These are phyloP conservation scores for Ceratopteris richardii DNA, from an alignment of 75 land plant genomes.

Conservation along the genomic window DNA sequence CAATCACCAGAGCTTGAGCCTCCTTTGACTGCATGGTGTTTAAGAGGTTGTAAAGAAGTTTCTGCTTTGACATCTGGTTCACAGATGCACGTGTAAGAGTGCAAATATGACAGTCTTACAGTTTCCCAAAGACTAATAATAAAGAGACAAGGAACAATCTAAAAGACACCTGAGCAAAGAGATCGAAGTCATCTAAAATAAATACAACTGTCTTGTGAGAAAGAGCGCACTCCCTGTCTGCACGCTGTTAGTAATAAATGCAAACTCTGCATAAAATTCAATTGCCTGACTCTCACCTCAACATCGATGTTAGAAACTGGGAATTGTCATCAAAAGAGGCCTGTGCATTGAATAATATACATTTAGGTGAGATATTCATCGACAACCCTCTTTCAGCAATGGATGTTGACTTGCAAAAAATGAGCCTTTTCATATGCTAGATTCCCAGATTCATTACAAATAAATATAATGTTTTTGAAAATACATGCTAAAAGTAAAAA, in stretches of 20 bases:
- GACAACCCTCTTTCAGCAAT: too few relatives aligned
- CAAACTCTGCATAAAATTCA: too few relatives aligned
- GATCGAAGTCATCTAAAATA: slow-evolving; percentile 90
- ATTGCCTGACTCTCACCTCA: slow-evolving; percentile 29
- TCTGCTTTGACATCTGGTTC: slow-evolving; percentile 53
- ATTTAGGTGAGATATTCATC: too few relatives aligned
- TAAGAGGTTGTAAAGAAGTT: slow-evolving; percentile 78
- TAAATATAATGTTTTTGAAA: too few relatives aligned
- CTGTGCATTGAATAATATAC: slow-evolving; percentile 15
- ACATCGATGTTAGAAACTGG: slow-evolving; percentile 39
- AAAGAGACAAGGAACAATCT: background rate
- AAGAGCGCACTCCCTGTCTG: slow-evolving; percentile 74
- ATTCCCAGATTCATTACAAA: too few relatives aligned
- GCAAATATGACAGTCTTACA: too few relatives aligned
- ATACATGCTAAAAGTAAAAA: too few relatives aligned
- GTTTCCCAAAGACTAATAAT: background rate
- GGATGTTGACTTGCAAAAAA: too few relatives aligned
- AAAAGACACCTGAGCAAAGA: slow-evolving; percentile 76
- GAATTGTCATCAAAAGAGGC: slow-evolving; percentile 63
- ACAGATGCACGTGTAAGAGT: too few relatives aligned
- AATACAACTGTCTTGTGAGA: slow-evolving; percentile 83
- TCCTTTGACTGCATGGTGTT: slow-evolving; percentile 82
- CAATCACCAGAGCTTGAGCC: slow-evolving; percentile 91
- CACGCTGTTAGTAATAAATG: too few relatives aligned
- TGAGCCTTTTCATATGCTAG: too few relatives aligned